Conservation (phyloP, 176 grass and related monocot species). For the Raddia guianensis region DNA sequence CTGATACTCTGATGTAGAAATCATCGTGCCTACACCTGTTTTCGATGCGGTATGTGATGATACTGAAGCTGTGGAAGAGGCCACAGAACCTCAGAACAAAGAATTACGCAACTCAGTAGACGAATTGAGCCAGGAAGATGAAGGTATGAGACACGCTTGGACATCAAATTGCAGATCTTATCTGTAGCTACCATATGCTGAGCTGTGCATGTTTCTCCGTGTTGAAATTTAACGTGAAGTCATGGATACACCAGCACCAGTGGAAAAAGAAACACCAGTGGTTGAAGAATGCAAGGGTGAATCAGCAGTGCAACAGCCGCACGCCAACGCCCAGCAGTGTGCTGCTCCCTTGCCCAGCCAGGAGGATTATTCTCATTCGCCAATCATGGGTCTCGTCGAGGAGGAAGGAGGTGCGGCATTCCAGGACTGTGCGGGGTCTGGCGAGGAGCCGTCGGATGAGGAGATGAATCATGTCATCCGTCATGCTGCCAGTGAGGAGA, state of each 20-base stretch:
- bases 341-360: neutral
- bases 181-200: neutral
- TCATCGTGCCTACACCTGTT: neutral
- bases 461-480: neutral
- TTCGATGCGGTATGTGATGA: neutral
- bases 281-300: neutral
- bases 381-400: neutral
- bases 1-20: neutral
- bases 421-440: too few relatives aligned
- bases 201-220: neutral
- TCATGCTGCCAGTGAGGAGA: neutral
- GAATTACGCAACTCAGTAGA: neutral
- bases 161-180: neutral
- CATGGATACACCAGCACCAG: neutral
- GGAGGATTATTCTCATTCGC: conserved; percentile 1
- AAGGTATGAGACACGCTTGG: conserved; percentile 24
- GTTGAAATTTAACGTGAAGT: neutral
- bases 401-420: neutral
- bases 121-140: neutral
- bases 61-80: neutral
- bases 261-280: too few relatives aligned
- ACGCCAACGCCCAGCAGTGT: neutral
- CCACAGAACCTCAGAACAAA: neutral
- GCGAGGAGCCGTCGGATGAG: neutral
- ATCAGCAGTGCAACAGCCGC: neutral